phyloP scores from a whole-genome alignment of 805 yeast genomes.

The Scheffersomyces spartinae region DNA sequence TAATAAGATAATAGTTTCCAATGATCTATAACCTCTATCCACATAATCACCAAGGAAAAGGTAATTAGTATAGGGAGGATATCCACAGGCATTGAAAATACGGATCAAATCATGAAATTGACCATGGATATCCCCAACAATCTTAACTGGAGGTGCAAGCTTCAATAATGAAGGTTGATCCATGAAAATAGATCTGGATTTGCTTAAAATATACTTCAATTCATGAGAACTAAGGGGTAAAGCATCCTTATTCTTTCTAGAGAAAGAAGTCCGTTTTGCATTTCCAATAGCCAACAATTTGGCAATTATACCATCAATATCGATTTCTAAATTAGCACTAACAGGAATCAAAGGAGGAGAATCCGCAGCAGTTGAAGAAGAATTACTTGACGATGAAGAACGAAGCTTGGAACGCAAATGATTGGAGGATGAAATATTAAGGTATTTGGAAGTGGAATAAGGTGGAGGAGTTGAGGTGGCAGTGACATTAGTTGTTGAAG shows the following conservation, averaged over 20 bases:
- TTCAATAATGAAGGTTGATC: slow-evolving; percentile 55
- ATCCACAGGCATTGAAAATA: slow-evolving; percentile 47
- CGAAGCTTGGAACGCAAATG: background rate
- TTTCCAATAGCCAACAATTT: slow-evolving; percentile 42
- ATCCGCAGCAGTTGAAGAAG: slow-evolving; percentile 8
- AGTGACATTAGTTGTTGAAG: too few relatives aligned
- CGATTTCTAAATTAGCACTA: slow-evolving; percentile 19
- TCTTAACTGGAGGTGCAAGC: slow-evolving; percentile 67
- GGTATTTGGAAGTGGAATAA: slow-evolving; percentile 1
- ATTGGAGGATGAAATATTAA: slow-evolving; percentile 1
- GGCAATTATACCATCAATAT: slow-evolving; percentile 54
- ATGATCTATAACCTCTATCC: slow-evolving; percentile 46
- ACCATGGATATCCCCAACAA: slow-evolving; percentile 79
- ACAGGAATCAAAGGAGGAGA: slow-evolving; percentile 5
- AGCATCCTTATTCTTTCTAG: slow-evolving; percentile 30
- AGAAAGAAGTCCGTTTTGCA: slow-evolving; percentile 7
- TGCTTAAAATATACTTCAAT: slow-evolving; percentile 44
- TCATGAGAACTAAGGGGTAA: slow-evolving; percentile 43
- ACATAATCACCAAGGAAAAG: slow-evolving; percentile 49
- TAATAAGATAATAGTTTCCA: slow-evolving; percentile 41
- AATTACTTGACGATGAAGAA: slow-evolving; percentile 7
- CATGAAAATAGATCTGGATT: slow-evolving; percentile 48
- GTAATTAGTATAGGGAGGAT: slow-evolving; percentile 46
- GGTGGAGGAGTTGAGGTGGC: slow-evolving; percentile 12
- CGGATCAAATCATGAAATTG: slow-evolving; percentile 44